A percentile compares a stretch with the other conserved stretches of the same genome.
Conservation (phyloP, 805 yeast genomes). For the Candida peoriensis region DNA sequence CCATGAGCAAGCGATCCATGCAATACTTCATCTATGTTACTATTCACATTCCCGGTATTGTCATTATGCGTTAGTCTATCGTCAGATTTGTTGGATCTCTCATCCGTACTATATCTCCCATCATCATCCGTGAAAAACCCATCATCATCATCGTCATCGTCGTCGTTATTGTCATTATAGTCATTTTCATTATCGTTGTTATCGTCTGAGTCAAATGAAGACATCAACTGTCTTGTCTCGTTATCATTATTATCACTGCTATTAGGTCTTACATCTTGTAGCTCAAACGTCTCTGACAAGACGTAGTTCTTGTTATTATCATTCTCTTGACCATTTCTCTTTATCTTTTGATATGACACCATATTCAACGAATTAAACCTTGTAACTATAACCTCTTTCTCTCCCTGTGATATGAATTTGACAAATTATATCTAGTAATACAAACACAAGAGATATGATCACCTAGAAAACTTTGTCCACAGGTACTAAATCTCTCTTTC, state of each 20-base stretch:
- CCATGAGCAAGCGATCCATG: no score
- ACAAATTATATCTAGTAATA: no score
- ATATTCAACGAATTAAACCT: no score
- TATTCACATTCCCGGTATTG: no score
- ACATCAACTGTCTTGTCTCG: neutral
- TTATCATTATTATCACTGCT: neutral
- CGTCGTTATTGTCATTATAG: neutral
- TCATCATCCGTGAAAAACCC: no score
- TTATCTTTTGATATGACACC: constrained; percentile 5
- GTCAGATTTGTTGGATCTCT: constrained; percentile 2
- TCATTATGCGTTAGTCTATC: constrained; percentile 1
- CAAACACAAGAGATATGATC: no score
- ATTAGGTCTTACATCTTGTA: constrained; percentile 1
- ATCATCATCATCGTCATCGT: neutral
- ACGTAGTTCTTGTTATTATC: neutral
- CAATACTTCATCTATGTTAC: no score
- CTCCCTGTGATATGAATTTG: no score
- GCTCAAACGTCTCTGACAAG: constrained; percentile 3
- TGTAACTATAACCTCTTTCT: no score
- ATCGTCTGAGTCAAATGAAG: constrained; percentile 2
- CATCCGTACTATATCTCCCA: no score
- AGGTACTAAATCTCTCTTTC: no score
- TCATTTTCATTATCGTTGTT: neutral
- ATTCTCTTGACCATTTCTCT: neutral
- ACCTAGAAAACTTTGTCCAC: no score